Base-by-base conservation (phyloP, 2,329 filamentous ascomycete species). In the Emergomyces pasteurianus region DNA sequence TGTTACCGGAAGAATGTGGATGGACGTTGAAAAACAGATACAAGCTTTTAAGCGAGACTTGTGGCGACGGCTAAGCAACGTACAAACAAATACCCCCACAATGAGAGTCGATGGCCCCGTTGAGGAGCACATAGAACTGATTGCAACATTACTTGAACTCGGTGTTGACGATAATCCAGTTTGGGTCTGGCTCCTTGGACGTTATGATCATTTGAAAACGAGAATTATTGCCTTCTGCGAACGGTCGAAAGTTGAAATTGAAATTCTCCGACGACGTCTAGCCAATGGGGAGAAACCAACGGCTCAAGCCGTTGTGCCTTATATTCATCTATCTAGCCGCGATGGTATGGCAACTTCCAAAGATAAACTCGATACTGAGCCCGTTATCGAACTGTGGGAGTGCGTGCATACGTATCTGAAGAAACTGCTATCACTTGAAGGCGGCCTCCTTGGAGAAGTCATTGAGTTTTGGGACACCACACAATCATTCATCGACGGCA, bases 161-260 rank as follows among this genome's bases (percentile, higher is more conserved):
- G 95, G 94, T 7, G 91, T 96, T 2, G 88, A 95, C 10, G 91
- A 97, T 62, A 99, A 95, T 68, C 94, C 94, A 1, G 95, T 99
- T 64, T 96, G 90, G 89, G 83, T 95, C 12, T 99, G 94, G 92
- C 83, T 99, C 31, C 79, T 92, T 60, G 96, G 90, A 69, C 86
- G 90, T 53, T 95, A 92, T 70, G 90, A 96, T 65, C 86, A 92
- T 69, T 80, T 99, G 60, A 96, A 94, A 74, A 86, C 86, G 65
- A 95, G 89, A 71, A 92, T 97, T 59, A 83, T 85, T 49, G 80
- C 83, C 0, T 88, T 86, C 16, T 90, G 90, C 58, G 91, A 97
- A 65, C 85, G 91, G n/a, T 87, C 88, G 58, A 89, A 88, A 71
- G 85, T 95, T 21, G 92, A 99, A 73, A 91, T 97, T 65, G 94